phyloP scores from a whole-genome alignment of 2,329 filamentous ascomycete species.

The Alternaria dauci region DNA sequence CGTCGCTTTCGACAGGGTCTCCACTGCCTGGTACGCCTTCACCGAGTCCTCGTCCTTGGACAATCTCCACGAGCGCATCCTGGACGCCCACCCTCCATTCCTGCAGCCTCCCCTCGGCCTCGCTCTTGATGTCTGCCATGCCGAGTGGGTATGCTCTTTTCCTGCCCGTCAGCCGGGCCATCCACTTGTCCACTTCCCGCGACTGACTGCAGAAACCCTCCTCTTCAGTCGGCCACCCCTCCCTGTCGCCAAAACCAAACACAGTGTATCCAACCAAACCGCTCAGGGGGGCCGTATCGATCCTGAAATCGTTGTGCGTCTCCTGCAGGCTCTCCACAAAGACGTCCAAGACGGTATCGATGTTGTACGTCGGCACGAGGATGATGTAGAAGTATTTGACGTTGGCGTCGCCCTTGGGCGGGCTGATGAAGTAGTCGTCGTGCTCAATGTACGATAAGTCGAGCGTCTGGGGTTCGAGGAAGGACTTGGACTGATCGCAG shows the following conservation, averaged over 20 bases:
- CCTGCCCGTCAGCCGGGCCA: constrained; percentile 89
- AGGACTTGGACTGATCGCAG: constrained; percentile 45
- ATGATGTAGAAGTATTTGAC: constrained; percentile 81
- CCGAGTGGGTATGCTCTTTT: constrained; percentile 91
- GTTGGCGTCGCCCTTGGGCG: constrained; percentile 67
- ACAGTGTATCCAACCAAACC: constrained; percentile 85
- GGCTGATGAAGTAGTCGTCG: constrained; percentile 87
- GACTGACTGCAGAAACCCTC: constrained; percentile 95
- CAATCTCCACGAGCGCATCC: constrained; percentile 71
- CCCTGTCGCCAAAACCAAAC: constrained; percentile 90
- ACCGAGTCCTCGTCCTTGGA: constrained; percentile 63
- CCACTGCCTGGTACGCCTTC: constrained; percentile 80
- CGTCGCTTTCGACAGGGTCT: constrained; percentile 83
- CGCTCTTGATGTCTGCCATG: constrained; percentile 83
- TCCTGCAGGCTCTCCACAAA: constrained; percentile 89
- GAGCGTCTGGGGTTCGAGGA: constrained; percentile 69
- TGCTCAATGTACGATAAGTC: constrained; percentile 89
- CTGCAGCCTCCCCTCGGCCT: constrained; percentile 69
- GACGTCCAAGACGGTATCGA: constrained; percentile 87
- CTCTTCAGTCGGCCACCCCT: constrained; percentile 89
- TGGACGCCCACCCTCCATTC: constrained; percentile 82
- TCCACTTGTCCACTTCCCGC: constrained; percentile 89
- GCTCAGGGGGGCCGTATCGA: constrained; percentile 85
- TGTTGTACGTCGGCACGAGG: constrained; percentile 90
- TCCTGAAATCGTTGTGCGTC: constrained; percentile 95